Percentiles rank a stretch among this genome's conserved stretches.
Evolutionary conservation across 352 stramenopile genomes (phyloP).

Genomic region (Phytopythium sindhum): DNA sequence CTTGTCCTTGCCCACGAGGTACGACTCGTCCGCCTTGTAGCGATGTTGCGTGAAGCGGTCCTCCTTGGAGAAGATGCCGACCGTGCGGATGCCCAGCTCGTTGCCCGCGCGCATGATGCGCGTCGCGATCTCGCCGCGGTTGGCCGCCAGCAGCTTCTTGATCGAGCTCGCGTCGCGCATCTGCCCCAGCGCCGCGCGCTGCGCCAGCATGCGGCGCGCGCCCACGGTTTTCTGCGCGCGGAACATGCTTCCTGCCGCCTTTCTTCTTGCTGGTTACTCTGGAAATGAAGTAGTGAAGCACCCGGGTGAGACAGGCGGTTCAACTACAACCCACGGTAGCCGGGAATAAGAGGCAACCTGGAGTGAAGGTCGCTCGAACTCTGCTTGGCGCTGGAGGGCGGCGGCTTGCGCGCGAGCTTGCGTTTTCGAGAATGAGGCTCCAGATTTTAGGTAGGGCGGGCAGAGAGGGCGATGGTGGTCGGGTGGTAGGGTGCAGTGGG

Average conservation of each 20-base stretch:
- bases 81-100: constrained; percentile 91
- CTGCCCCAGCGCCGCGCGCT: constrained; percentile 16
- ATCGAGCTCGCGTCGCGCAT: constrained; percentile 75
- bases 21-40: constrained; percentile 97
- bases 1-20: constrained; percentile 90
- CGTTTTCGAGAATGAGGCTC: constrained; percentile 6
- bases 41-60: constrained; percentile 95
- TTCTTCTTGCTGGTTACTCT: background rate
- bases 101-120: constrained; percentile 94
- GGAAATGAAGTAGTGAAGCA: too few species aligned
- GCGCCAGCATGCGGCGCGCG: constrained; percentile 14
- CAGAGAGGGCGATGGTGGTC: background rate
- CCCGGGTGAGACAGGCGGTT: too few species aligned
- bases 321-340: too few species aligned
- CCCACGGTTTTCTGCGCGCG: constrained; percentile 33
- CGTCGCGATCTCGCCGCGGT: constrained; percentile 98
- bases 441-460: background rate
- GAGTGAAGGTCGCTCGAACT: background rate
- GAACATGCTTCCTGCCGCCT: constrained; percentile 20
- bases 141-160: constrained; percentile 97
- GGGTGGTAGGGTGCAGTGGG: background rate
- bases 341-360: background rate
- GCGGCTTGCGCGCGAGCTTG: background rate
- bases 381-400: background rate
- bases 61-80: constrained; percentile 91